Percentiles rank a stretch among this genome's conserved stretches.
Conservation (phyloP, 768 basidiomycete genomes). For the Jaapia argillacea region DNA sequence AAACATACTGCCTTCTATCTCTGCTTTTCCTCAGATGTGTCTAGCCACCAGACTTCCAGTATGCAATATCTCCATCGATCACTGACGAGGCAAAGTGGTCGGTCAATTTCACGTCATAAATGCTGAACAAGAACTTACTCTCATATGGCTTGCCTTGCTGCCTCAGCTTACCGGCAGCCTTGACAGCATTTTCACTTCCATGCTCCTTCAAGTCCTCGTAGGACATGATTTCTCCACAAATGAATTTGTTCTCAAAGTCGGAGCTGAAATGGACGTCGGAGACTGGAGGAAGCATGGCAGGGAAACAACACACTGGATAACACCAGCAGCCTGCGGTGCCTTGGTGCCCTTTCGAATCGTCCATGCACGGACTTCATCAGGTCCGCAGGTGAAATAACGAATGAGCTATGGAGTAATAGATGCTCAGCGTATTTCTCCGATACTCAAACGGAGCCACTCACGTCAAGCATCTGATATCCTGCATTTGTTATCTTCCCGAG, state of each 20-base stretch:
- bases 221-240: conserved; percentile 95
- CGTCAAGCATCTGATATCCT: conserved; percentile 81
- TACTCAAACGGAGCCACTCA: conserved; percentile 25
- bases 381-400: conserved; percentile 95
- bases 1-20: too few relatives aligned
- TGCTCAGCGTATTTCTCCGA: neutral
- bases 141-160: conserved; percentile 98
- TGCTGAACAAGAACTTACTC: conserved; percentile 38
- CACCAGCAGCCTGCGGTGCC: conserved; percentile 95
- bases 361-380: conserved; percentile 96
- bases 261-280: conserved; percentile 36
- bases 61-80: conserved; percentile 84
- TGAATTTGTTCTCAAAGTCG: conserved; percentile 97
- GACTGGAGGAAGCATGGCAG: neutral
- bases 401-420: conserved; percentile 51
- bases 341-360: conserved; percentile 91
- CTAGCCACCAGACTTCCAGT: conserved; percentile 75
- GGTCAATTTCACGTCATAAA: neutral
- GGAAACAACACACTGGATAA: conserved; percentile 70
- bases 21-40: too few relatives aligned
- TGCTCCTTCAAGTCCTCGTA: conserved; percentile 87
- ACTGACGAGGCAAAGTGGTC: conserved; percentile 36
- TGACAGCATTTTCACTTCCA: conserved; percentile 84
- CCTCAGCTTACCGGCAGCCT: conserved; percentile 88
- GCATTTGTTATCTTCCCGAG: conserved; percentile 93